Percentiles rank a stretch among this genome's conserved stretches.
Conservation (phyloP, 352 stramenopile genomes). For the Peronospora destructor region DNA sequence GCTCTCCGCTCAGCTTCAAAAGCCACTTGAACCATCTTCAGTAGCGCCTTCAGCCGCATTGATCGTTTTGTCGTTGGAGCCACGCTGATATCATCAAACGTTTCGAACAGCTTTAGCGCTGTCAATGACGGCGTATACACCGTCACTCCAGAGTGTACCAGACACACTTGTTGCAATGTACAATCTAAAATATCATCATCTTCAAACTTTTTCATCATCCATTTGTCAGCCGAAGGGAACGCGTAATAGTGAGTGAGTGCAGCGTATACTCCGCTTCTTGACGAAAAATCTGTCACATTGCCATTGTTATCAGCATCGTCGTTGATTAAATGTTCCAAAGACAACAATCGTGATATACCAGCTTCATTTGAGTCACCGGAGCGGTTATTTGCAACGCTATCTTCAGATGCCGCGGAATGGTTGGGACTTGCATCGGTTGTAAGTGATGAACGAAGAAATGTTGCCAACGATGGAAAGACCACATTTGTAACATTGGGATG, state of each 20-base stretch:
- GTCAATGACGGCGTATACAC: constrained; percentile 49
- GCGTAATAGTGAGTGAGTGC: constrained; percentile 40
- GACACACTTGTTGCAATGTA: constrained; percentile 21
- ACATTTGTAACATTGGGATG: constrained; percentile 23
- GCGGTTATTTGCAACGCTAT: not conserved
- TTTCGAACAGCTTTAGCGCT: constrained; percentile 20
- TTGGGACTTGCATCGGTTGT: not conserved
- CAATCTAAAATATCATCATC: constrained; percentile 17
- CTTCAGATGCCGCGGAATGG: not conserved
- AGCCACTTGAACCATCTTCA: constrained; percentile 28
- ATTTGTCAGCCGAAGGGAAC: constrained; percentile 30
- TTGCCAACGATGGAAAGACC: constrained; percentile 28
- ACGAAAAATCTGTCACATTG: constrained; percentile 12
- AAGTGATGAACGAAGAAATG: constrained; percentile 17
- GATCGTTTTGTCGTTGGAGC: constrained; percentile 17
- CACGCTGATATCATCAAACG: constrained; percentile 15
- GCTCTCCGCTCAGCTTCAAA: constrained; percentile 40
- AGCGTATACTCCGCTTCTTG: constrained; percentile 23
- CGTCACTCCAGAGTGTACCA: constrained; percentile 49
- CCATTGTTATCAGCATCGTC: not conserved
- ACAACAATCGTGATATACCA: not conserved
- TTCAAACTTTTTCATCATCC: constrained; percentile 8
- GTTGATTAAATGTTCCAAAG: not conserved
- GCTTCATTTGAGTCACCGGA: not conserved
- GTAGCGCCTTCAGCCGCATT: constrained; percentile 27